Percentiles rank a stretch among this genome's conserved stretches.
Evolutionary conservation across 2,329 filamentous ascomycete species (phyloP).

Genomic region (Esteya vermicola): DNA sequence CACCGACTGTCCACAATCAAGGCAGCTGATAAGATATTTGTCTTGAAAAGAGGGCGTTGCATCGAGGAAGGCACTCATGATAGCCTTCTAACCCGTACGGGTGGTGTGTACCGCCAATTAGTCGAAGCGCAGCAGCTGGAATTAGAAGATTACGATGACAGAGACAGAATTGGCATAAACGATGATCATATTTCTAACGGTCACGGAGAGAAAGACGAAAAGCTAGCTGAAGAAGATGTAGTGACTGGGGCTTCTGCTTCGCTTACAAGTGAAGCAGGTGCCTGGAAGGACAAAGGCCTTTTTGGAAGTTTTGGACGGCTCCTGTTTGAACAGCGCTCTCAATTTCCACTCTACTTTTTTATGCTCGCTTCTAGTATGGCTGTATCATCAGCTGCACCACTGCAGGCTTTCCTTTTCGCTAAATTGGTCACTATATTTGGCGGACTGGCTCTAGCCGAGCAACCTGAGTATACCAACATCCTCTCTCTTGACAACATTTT

Average conservation of each 20-base stretch:
- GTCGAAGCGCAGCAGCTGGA: slow-evolving; percentile 49
- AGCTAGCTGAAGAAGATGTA: too few species aligned
- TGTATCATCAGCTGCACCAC: slow-evolving; percentile 28
- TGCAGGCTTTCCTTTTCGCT: slow-evolving; percentile 42
- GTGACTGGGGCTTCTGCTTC: neutral
- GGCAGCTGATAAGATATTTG: slow-evolving; percentile 65
- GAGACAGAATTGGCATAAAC: too few species aligned
- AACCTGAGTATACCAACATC: too few species aligned
- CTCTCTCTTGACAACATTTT: neutral
- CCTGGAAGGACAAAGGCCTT: slow-evolving; percentile 25
- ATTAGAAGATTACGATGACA: slow-evolving; percentile 19
- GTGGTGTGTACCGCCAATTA: slow-evolving; percentile 53
- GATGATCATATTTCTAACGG: too few species aligned
- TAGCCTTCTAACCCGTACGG: slow-evolving; percentile 44
- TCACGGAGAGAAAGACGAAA: neutral
- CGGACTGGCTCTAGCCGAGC: slow-evolving; percentile 6
- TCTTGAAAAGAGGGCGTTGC: slow-evolving; percentile 56
- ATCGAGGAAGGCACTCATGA: slow-evolving; percentile 67
- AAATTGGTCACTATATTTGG: slow-evolving; percentile 37
- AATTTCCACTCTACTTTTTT: slow-evolving; percentile 35
- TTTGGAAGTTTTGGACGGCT: slow-evolving; percentile 40
- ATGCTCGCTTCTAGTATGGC: slow-evolving; percentile 31
- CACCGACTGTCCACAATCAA: slow-evolving; percentile 47
- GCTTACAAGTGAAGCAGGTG: slow-evolving; percentile 2
- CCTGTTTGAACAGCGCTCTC: slow-evolving; percentile 38